Evolutionary conservation across 1,139 yeast species (phyloP).

Genomic region (Sugiyamaella xylanicola): DNA sequence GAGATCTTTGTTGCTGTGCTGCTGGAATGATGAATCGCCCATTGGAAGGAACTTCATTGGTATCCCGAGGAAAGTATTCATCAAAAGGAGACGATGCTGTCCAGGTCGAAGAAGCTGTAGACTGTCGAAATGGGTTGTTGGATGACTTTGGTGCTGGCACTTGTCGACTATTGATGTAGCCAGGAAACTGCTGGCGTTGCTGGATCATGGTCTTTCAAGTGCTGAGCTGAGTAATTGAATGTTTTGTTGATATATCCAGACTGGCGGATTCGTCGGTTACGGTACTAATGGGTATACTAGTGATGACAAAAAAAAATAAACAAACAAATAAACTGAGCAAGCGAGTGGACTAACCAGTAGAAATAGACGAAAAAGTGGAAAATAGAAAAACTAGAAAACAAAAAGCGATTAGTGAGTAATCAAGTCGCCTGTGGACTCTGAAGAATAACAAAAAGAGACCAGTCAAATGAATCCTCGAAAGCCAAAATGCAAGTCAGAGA

Average conservation of each 20-base stretch:
- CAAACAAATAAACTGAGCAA: neutral
- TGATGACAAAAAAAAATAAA: neutral
- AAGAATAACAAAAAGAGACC: neutral
- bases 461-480: neutral
- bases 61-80: conserved; percentile 14
- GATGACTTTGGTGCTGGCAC: conserved; percentile 29
- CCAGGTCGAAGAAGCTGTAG: conserved; percentile 25
- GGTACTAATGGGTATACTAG: neutral
- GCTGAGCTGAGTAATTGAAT: neutral
- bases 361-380: neutral
- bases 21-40: conserved; percentile 7
- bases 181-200: conserved; percentile 24
- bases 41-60: conserved; percentile 4
- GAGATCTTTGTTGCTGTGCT: conserved; percentile 16
- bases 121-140: conserved; percentile 36
- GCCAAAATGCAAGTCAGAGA: neutral
- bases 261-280: neutral
- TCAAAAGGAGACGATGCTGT: conserved; percentile 20
- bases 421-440: too few species aligned
- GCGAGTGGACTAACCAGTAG: too few species aligned
- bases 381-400: neutral
- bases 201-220: conserved; percentile 18
- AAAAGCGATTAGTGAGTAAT: too few species aligned
- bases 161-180: conserved; percentile 20
- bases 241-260: too few species aligned